Evolutionary conservation across 2,329 filamentous ascomycete genomes (phyloP).

Genomic region (Coniochaeta sp.): DNA sequence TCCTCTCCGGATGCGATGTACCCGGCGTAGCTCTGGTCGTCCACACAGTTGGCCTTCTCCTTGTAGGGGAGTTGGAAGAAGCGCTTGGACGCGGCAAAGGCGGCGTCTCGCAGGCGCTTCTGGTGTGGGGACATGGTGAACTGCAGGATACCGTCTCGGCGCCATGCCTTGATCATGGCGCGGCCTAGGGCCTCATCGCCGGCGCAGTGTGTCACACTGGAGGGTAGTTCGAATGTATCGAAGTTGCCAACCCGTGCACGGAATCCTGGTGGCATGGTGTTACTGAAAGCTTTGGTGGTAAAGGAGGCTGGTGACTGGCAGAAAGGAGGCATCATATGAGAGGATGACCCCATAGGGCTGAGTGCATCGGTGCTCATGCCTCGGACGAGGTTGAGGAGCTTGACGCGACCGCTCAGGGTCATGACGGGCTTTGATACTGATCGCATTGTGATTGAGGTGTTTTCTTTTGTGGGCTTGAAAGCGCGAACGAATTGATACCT

Average conservation of each 20-base stretch:
- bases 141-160: constrained; percentile 38
- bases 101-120: constrained; percentile 25
- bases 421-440: neutral
- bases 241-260: constrained; percentile 22
- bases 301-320: neutral
- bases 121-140: constrained; percentile 31
- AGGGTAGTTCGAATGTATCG: constrained; percentile 34
- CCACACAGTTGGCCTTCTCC: constrained; percentile 34
- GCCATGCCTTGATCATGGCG: constrained; percentile 34
- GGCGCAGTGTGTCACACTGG: constrained; percentile 23
- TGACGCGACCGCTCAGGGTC: neutral
- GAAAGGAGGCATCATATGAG: neutral
- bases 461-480: neutral
- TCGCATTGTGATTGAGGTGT: neutral
- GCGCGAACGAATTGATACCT: neutral
- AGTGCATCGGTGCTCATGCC: neutral
- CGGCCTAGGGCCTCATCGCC: constrained; percentile 29
- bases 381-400: neutral
- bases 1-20: constrained; percentile 44
- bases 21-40: constrained; percentile 37
- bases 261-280: constrained; percentile 22
- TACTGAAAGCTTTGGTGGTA: neutral
- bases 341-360: neutral
- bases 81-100: constrained; percentile 26
- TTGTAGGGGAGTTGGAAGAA: constrained; percentile 30